Evolutionary conservation across 106 monocot genomes (phyloP), one percentile per base, ranked within the genome.

Genomic region (Dendrobium nobile): DNA sequence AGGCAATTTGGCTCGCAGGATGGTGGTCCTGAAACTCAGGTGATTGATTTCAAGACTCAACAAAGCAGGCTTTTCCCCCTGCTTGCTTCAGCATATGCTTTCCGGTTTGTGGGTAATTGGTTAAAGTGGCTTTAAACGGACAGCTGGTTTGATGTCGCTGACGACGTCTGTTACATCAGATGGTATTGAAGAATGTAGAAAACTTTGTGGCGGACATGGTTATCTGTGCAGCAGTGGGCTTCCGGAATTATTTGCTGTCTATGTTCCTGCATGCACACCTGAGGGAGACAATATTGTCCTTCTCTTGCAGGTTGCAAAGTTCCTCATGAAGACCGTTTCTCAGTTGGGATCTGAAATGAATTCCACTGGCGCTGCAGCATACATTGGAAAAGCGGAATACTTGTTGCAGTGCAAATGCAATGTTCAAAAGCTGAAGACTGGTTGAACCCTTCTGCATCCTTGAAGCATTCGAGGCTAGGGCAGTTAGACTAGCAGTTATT

Each of bases 51-150:
- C 74, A 98, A 92, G 82, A 94, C 97, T 77, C 97, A 98, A 81
- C 97, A 98, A 85, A 98, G 83, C 81, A 89, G 97, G 82, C 92
- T 94, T 82, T 94, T 98, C 68, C 97, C 97, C 20, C 83, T 98
- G 80, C 88, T 98, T 75, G 94, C 97, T 77, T 94, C 97, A 79
- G 97, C 97, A 31, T 98, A 91, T 91, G 97, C 97, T 75, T 98
- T 94, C 80, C 89, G 97, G 78, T 98, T 98, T 85, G 94, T 98
- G 47, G 97, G 97, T 48, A 92, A 98, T 75, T 98, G 97, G 97
- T 83, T 98, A 82, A 89, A 94, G 61, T 92, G 92, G 92, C 87
- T 98, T 47, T 98, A 98, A 75, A 80, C 83, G n/a, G n/a, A n/a
- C n/a, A n/a, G n/a, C 97, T 87, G 97, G 97, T 64, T 82, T 94